Evolutionary conservation across 306 rosid species (phyloP), one percentile per base, ranked within the genome.

Genomic region (Comarum palustre): DNA sequence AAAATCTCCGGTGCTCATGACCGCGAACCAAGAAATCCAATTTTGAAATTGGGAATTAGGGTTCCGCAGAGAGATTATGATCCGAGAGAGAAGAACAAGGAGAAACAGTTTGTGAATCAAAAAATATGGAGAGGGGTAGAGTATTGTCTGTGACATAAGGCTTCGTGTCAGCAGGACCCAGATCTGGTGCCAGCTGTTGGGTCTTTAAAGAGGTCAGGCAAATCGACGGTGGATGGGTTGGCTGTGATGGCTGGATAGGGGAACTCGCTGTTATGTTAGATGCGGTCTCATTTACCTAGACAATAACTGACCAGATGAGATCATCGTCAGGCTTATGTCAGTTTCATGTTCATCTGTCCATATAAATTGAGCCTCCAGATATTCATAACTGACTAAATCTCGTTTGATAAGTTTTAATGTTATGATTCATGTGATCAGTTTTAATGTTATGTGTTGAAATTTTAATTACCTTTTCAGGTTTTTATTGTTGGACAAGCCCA

Each of bases 1-100:
- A 55, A 76, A 71, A 66, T 82, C 78, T 36, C 88, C 80, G 22
- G 82, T 43, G 74, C 79, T 74, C 88, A 85, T 85, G 60, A 11
- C 70, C 10, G 43, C 78, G 46, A 73, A 63, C 38, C 47, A 15
- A 64, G 27, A 11, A 72, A 41, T 17, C 15, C 8, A 66, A 66
- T 9, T 41, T 13, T 24, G 65, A 39, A 55, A 13, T 34, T 20
- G 31, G 60, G n/a, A 19, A 41, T 72, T 72, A 72, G 75, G 68
- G 67, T 25, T 41, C 19, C 14, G 1, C 42, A 9, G 45, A 58
- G 46, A 58, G 67, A 42, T 2, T 9, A 16, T 57, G 75, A 72
- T 72, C 75, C 67, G 67, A 41, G 41, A 12, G 42, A 57, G 52
- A 11, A 71, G 54, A 72, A 32, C 41, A 57, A 41, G 55, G 45